Percentiles rank a stretch among this genome's conserved stretches.
These are phyloP conservation scores for Tilletiopsis washingtonensis DNA, from an alignment of 1,284 basidiomycete species.

Conservation along the genomic window DNA sequence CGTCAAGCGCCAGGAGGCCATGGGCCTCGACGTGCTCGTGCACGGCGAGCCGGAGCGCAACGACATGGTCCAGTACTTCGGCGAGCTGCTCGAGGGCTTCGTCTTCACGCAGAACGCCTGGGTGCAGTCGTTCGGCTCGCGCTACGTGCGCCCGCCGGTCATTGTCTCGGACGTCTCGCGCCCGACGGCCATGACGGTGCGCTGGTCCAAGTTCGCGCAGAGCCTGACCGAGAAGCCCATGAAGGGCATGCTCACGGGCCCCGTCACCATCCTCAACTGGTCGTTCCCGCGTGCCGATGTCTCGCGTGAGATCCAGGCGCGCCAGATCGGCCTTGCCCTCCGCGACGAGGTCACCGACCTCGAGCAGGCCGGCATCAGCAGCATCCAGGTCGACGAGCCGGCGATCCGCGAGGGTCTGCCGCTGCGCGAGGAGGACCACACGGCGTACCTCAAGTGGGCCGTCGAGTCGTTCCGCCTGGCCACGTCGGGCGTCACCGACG, in stretches of 20 bases:
- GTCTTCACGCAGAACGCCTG: constrained; percentile 97
- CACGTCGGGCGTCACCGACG: constrained; percentile 41
- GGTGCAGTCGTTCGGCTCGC: constrained; percentile 86
- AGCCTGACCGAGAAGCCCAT: constrained; percentile 87
- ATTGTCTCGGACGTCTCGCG: constrained; percentile 97
- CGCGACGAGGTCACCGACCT: constrained; percentile 98
- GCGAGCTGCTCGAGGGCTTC: constrained; percentile 90
- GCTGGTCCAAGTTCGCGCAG: constrained; percentile 95
- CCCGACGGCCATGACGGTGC: constrained; percentile 85
- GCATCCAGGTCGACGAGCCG: constrained; percentile 97
- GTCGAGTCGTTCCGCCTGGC: constrained; percentile 47
- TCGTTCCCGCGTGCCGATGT: constrained; percentile 99
- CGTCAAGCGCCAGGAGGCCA: constrained; percentile 91
- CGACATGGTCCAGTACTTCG: constrained; percentile 99
- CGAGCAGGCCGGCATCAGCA: constrained; percentile 92
- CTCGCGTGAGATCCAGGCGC: constrained; percentile 90
- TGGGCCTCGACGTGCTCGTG: constrained; percentile 92
- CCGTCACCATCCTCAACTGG: constrained; percentile 84
- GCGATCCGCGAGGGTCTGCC: constrained; percentile 88
- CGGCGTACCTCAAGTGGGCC: constrained; percentile 45
- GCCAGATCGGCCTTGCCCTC: constrained; percentile 95
- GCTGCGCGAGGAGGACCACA: constrained; percentile 43
- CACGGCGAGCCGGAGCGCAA: constrained; percentile 99
- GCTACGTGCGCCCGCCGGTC: constrained; percentile 97
- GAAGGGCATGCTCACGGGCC: constrained; percentile 95